Conservation (phyloP, 768 basidiomycete species). For the Trametes gibbosa region DNA sequence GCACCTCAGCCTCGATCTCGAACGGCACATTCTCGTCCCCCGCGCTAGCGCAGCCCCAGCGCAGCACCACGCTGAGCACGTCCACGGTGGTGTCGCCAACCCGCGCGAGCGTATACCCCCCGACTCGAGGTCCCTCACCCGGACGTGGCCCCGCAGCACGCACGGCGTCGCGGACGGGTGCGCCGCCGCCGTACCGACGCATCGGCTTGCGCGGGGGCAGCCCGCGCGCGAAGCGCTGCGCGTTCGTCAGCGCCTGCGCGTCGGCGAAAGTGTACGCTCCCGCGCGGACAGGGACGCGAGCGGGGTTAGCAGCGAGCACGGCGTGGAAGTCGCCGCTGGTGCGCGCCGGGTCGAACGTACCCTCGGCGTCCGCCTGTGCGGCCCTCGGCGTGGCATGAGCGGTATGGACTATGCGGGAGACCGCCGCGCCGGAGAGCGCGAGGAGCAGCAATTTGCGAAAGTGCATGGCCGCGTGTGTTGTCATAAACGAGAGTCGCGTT, state of each 20-base stretch:
- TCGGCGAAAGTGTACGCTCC: conserved; percentile 6
- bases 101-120: not conserved
- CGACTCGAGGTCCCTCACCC: conserved; percentile 7
- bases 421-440: too few relatives aligned
- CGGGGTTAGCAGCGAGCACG: not conserved
- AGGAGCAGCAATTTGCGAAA: too few relatives aligned
- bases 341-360: too few relatives aligned
- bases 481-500: too few relatives aligned
- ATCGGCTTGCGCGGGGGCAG: conserved; percentile 22
- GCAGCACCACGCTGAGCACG: not conserved
- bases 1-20: not conserved
- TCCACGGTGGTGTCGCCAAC: not conserved
- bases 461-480: too few relatives aligned
- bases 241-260: conserved; percentile 19
- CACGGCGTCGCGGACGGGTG: conserved; percentile 7
- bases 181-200: not conserved
- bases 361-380: too few relatives aligned
- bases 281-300: not conserved
- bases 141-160: conserved; percentile 1
- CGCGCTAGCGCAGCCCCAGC: not conserved
- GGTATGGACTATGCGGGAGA: too few relatives aligned
- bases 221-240: conserved; percentile 19
- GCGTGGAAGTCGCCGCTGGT: too few relatives aligned
- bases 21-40: conserved; percentile 5
- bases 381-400: too few relatives aligned